Conservation (phyloP, 2,329 filamentous ascomycete genomes). For the Colletotrichum destructivum region DNA sequence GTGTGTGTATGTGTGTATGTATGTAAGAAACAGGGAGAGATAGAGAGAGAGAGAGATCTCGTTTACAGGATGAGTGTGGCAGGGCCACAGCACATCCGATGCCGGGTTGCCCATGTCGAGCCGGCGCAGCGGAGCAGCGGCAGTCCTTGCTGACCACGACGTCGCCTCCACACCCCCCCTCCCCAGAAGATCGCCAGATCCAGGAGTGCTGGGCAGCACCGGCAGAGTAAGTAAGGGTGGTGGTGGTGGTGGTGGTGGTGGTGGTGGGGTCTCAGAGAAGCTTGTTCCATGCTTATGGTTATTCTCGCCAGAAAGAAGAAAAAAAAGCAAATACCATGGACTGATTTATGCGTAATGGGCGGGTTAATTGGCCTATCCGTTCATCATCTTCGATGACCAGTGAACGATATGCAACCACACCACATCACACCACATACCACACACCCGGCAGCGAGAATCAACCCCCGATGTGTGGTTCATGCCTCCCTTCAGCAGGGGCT, state of each 20-base stretch:
- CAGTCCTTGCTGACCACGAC: slow-evolving; percentile 34
- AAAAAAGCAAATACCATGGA: slow-evolving; percentile 22
- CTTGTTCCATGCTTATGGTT: slow-evolving; percentile 13
- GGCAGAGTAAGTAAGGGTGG: not conserved
- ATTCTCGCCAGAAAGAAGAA: slow-evolving; percentile 1
- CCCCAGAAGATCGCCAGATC: not conserved
- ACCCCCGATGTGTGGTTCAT: not conserved
- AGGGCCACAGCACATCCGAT: slow-evolving; percentile 34
- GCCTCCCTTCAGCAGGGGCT: not conserved
- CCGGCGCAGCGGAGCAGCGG: slow-evolving; percentile 40
- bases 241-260: not conserved
- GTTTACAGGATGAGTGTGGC: slow-evolving; percentile 22
- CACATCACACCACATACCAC: too few species aligned
- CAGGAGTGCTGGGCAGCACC: slow-evolving; percentile 5
- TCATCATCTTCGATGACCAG: not conserved
- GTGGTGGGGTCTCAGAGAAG: slow-evolving; percentile 5
- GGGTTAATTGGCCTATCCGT: slow-evolving; percentile 7
- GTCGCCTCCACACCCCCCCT: slow-evolving; percentile 21
- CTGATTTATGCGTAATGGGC: slow-evolving; percentile 29
- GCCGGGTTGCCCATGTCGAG: slow-evolving; percentile 38
- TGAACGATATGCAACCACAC: not conserved
- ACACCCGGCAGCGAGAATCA: not conserved
- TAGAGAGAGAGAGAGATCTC: not conserved
- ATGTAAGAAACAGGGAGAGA: too few species aligned
- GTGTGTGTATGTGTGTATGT: too few species aligned